Conservation (phyloP, 768 basidiomycete species). For the Hygrophorus pudorinus region DNA sequence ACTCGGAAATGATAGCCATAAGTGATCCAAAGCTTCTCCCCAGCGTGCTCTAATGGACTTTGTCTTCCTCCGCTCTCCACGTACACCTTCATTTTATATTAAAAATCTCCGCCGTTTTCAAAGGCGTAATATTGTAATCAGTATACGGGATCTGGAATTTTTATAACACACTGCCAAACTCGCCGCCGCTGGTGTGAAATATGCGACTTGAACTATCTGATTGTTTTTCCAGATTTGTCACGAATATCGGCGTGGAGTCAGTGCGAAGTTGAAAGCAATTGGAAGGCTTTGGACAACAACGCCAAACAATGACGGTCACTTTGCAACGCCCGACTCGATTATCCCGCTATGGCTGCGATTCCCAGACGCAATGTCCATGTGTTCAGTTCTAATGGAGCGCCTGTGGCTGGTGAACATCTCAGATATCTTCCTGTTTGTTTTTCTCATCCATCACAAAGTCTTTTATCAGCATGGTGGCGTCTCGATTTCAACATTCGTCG, state of each 20-base stretch:
- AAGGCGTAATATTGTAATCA: no score
- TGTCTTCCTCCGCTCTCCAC: background rate
- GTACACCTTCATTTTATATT: background rate
- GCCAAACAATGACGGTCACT: no score
- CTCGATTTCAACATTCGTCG: slow-evolving; percentile 11
- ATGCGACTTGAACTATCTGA: no score
- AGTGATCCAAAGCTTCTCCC: slow-evolving; percentile 31
- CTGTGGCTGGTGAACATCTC: slow-evolving; percentile 10
- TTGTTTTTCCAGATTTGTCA: no score
- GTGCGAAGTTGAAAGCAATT: no score
- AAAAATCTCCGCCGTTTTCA: no score
- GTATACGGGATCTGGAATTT: no score
- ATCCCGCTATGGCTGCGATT: slow-evolving; percentile 6
- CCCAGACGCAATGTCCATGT: slow-evolving; percentile 10
- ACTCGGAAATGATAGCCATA: slow-evolving; percentile 25
- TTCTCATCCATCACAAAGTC: background rate
- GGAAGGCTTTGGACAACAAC: no score
- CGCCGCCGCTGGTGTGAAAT: no score
- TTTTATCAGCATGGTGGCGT: slow-evolving; percentile 13
- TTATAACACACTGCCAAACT: no score
- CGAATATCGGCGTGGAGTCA: no score
- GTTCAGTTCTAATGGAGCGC: slow-evolving; percentile 10
- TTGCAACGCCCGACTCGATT: no score
- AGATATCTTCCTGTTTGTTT: background rate
- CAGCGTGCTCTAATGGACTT: slow-evolving; percentile 28